Conservation (phyloP, 352 stramenopile species). For the Saprolegnia parasitica region DNA sequence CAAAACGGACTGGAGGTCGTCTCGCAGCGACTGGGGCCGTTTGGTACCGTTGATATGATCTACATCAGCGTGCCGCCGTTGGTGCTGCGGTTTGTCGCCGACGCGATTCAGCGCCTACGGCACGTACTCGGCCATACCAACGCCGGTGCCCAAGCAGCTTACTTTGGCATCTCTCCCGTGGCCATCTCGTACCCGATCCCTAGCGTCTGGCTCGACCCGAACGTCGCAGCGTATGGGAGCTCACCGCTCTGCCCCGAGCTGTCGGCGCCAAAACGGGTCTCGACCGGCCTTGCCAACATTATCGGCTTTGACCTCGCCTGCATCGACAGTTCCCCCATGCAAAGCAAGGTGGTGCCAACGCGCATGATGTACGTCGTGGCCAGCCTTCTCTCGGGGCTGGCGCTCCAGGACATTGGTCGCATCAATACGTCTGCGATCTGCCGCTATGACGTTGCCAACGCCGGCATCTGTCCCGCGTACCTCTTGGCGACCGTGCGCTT, state of each 20-base stretch:
- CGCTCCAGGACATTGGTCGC: not conserved
- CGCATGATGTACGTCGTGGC: not conserved
- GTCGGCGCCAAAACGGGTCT: not conserved
- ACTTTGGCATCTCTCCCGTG: not conserved
- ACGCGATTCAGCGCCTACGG: not conserved
- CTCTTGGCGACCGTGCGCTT: too few species aligned
- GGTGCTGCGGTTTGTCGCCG: not conserved
- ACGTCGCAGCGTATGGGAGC: not conserved
- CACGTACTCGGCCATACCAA: not conserved
- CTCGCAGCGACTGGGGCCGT: not conserved
- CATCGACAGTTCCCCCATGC: not conserved
- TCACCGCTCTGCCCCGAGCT: slow-evolving; percentile 3
- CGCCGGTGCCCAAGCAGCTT: not conserved
- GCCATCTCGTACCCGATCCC: not conserved
- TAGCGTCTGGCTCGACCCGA: not conserved
- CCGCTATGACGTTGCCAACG: not conserved
- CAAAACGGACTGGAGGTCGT: not conserved
- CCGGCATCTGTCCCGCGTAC: too few species aligned
- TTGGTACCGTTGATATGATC: slow-evolving; percentile 9
- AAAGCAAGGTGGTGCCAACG: not conserved
- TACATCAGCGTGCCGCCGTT: not conserved
- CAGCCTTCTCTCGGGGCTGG: too few species aligned
- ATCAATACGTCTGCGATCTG: not conserved
- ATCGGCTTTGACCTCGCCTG: not conserved
- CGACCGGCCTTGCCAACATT: not conserved